These are phyloP conservation scores for Apiospora aurea DNA, from an alignment of 2,329 filamentous ascomycete genomes.

Conservation along the genomic window DNA sequence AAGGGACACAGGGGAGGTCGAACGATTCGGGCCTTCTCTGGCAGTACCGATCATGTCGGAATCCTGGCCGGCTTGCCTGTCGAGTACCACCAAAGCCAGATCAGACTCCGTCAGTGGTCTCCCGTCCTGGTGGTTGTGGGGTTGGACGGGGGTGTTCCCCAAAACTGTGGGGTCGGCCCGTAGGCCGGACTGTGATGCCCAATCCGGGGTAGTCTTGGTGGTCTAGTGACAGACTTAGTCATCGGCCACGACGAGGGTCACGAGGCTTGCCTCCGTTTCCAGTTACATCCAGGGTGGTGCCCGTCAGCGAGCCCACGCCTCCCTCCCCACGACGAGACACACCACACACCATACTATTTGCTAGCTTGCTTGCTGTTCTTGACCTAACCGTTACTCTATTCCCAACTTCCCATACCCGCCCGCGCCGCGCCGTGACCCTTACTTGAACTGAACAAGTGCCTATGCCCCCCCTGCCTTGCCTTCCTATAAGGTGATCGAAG, in stretches of 20 bases:
- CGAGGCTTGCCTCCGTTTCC: not conserved
- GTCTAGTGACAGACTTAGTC: not conserved
- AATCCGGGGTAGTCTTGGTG: conserved; percentile 1
- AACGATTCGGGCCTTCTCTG: conserved; percentile 5
- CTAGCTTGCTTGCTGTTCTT: not conserved
- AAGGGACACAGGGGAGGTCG: not conserved
- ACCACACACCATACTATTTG: not conserved
- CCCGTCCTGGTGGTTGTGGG: not conserved
- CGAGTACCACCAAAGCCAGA: not conserved
- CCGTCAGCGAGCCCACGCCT: not conserved
- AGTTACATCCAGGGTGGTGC: conserved; percentile 8
- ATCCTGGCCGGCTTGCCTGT: conserved; percentile 8
- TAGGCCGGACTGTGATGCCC: not conserved
- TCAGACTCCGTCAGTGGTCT: not conserved
- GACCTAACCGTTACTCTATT: not conserved
- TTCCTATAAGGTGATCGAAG: not conserved
- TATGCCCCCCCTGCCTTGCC: not conserved
- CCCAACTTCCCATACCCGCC: not conserved
- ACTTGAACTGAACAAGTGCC: not conserved
- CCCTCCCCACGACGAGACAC: not conserved
- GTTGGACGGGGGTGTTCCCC: not conserved
- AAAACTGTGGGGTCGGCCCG: conserved; percentile 18
- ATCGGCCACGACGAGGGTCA: not conserved
- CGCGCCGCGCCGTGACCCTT: not conserved
- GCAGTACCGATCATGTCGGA: conserved; percentile 12